phyloP scores from a whole-genome alignment of 768 basidiomycete species.

The Lactarius psammicola region DNA sequence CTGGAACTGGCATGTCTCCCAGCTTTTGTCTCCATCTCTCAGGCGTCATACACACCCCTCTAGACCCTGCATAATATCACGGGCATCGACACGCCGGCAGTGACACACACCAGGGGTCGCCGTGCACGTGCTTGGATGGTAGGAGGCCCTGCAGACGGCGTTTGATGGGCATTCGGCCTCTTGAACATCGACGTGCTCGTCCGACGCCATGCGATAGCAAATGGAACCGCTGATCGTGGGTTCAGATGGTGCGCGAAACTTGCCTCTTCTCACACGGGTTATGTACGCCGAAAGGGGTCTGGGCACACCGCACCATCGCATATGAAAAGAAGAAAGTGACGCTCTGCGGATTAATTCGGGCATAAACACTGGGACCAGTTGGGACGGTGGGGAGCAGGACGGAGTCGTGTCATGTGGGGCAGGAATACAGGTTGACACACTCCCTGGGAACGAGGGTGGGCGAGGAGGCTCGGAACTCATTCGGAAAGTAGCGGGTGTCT shows the following conservation, averaged over 20 bases:
- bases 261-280: neutral
- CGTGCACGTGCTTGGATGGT: too few relatives aligned
- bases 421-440: neutral
- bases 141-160: too few relatives aligned
- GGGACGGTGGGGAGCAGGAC: too few relatives aligned
- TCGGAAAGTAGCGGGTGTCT: neutral
- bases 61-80: neutral
- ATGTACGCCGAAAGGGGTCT: neutral
- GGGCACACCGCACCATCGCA: neutral
- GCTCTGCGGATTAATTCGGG: neutral
- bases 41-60: neutral
- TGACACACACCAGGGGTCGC: neutral
- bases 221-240: neutral
- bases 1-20: neutral
- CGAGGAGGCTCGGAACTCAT: slow-evolving; percentile 16
- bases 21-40: neutral
- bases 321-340: neutral
- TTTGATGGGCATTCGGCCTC: neutral
- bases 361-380: neutral
- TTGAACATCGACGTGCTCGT: neutral
- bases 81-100: neutral
- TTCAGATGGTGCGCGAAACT: neutral
- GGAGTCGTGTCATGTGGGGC: too few relatives aligned
- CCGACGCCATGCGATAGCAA: too few relatives aligned
- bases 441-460: slow-evolving; percentile 3